Percentiles rank a stretch among this genome's conserved stretches.
phyloP scores from a whole-genome alignment of 208 protist genomes.

The Leishmania tropica region DNA sequence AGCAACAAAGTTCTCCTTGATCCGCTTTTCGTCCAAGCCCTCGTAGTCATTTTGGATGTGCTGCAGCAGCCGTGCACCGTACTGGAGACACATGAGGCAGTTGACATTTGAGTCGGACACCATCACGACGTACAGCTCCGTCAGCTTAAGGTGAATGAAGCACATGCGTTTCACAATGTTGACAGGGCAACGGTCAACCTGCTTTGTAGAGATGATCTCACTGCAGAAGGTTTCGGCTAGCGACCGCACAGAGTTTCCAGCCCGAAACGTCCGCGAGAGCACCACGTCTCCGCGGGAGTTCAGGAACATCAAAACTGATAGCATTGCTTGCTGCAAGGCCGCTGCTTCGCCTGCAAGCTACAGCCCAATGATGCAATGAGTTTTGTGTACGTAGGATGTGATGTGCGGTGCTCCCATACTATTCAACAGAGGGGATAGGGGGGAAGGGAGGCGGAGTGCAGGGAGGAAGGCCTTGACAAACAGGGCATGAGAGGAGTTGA shows the following conservation, averaged over 20 bases:
- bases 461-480: not conserved
- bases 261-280: slow-evolving; percentile 85
- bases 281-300: slow-evolving; percentile 90
- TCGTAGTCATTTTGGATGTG: slow-evolving; percentile 94
- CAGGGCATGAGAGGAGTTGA: not conserved
- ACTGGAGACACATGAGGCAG: slow-evolving; percentile 83
- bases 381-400: not conserved
- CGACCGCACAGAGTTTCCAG: slow-evolving; percentile 68
- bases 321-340: slow-evolving; percentile 42
- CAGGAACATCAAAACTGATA: slow-evolving; percentile 86
- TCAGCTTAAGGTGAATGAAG: slow-evolving; percentile 92
- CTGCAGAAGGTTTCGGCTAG: slow-evolving; percentile 91
- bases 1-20: slow-evolving; percentile 97
- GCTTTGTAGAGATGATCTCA: slow-evolving; percentile 75
- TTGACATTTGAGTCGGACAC: slow-evolving; percentile 94
- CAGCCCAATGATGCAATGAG: not conserved
- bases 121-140: slow-evolving; percentile 94
- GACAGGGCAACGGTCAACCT: slow-evolving; percentile 85
- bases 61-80: slow-evolving; percentile 84
- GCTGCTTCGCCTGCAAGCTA: not conserved
- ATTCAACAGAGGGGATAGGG: not conserved
- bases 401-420: not conserved
- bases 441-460: not conserved
- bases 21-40: slow-evolving; percentile 89
- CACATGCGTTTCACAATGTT: slow-evolving; percentile 85